Percentiles rank a stretch among this genome's conserved stretches.
Conservation (phyloP, 768 basidiomycete species). For the Sutorius australiensis region DNA sequence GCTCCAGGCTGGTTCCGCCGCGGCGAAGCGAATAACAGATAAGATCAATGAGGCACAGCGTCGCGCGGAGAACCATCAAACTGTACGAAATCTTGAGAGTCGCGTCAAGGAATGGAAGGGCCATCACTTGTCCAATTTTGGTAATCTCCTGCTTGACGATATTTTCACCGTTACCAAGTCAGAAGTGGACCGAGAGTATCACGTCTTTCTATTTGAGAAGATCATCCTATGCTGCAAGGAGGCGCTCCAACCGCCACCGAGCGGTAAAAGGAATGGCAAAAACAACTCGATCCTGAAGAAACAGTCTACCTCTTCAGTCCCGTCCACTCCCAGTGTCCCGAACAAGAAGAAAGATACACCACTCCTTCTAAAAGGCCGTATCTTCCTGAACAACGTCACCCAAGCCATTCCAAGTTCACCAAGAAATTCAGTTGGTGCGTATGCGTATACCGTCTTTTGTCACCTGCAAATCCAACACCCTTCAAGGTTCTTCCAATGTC, state of each 20-base stretch:
- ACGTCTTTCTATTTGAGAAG: conserved; percentile 97
- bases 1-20: conserved; percentile 76
- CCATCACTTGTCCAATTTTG: conserved; percentile 92
- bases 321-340: conserved; percentile 49
- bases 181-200: conserved; percentile 95
- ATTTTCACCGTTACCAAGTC: conserved; percentile 94
- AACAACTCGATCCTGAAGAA: conserved; percentile 89
- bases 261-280: conserved; percentile 71
- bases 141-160: conserved; percentile 90
- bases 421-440: conserved; percentile 60
- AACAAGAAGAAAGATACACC: conserved; percentile 74
- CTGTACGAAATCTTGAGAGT: conserved; percentile 77
- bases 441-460: conserved; percentile 4
- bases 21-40: conserved; percentile 90
- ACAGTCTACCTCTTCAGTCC: conserved; percentile 47
- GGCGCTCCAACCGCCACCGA: conserved; percentile 53
- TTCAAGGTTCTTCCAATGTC: conserved; percentile 44
- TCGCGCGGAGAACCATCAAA: conserved; percentile 85
- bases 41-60: conserved; percentile 95
- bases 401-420: conserved; percentile 62
- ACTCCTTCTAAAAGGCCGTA: conserved; percentile 89
- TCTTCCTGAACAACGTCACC: conserved; percentile 95
- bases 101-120: conserved; percentile 99
- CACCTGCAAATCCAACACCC: neutral
- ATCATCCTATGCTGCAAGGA: conserved; percentile 99